These are phyloP conservation scores for Amanita rubescens DNA, from an alignment of 768 basidiomycete genomes.

Conservation along the genomic window DNA sequence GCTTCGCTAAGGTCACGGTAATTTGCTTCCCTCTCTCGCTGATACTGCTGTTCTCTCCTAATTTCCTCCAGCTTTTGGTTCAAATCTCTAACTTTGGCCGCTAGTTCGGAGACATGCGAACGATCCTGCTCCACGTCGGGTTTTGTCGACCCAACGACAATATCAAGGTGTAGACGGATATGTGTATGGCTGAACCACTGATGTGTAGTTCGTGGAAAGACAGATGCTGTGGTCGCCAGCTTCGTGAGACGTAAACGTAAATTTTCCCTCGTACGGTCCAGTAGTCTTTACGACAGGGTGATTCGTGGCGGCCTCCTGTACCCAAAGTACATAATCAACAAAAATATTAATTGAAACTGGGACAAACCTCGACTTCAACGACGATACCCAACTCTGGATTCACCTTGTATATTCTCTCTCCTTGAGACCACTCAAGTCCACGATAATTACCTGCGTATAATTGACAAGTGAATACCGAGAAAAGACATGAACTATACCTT, in stretches of 20 bases:
- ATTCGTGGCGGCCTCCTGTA: constrained; percentile 78
- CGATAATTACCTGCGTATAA: constrained; percentile 72
- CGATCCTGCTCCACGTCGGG: constrained; percentile 85
- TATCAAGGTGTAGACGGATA: constrained; percentile 90
- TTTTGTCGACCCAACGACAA: constrained; percentile 85
- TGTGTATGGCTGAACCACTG: constrained; percentile 84
- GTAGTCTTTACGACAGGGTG: constrained; percentile 82
- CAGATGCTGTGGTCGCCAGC: constrained; percentile 97
- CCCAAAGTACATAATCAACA: background rate
- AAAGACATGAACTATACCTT: constrained; percentile 46
- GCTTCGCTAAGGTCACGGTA: constrained; percentile 84
- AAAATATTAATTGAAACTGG: background rate
- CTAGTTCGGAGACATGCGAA: constrained; percentile 75
- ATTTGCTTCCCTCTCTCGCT: constrained; percentile 89
- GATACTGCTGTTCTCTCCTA: constrained; percentile 93
- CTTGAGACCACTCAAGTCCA: constrained; percentile 87
- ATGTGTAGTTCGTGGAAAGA: constrained; percentile 85
- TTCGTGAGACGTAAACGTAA: constrained; percentile 97
- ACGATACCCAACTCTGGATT: constrained; percentile 81
- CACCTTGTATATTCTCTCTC: constrained; percentile 52
- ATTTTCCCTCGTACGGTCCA: constrained; percentile 86
- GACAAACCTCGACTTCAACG: constrained; percentile 76
- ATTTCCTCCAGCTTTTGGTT: constrained; percentile 93
- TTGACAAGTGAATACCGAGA: background rate
- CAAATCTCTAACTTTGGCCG: constrained; percentile 80